Evolutionary conservation across 139 green algal genomes (phyloP).

Genomic region (Volvox africanus): DNA sequence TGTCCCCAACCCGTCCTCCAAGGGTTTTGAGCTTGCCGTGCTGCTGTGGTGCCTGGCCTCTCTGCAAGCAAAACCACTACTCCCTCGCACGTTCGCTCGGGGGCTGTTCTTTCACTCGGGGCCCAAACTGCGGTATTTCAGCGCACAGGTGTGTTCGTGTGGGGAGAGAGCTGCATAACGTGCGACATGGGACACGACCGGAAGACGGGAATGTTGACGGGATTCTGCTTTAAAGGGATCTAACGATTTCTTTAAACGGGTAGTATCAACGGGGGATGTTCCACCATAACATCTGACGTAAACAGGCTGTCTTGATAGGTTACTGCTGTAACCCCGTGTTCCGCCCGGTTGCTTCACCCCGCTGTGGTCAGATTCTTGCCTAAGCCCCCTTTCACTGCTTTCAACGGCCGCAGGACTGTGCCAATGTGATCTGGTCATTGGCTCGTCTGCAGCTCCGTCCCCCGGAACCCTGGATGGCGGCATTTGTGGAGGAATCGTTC

Average conservation of each 20-base stretch:
- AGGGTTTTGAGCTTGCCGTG: constrained; percentile 53
- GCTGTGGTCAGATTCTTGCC: background rate
- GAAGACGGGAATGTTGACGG: too few relatives aligned
- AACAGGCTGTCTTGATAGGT: background rate
- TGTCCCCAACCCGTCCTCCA: too few relatives aligned
- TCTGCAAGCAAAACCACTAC: constrained; percentile 26
- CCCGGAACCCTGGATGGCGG: constrained; percentile 52
- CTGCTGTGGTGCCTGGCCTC: constrained; percentile 54
- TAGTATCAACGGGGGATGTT: too few relatives aligned
- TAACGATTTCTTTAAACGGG: too few relatives aligned
- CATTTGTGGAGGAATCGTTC: constrained; percentile 50
- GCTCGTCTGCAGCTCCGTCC: constrained; percentile 45
- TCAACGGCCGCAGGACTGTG: constrained; percentile 41
- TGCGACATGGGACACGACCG: too few relatives aligned
- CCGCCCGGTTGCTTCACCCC: background rate
- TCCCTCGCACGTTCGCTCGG: background rate
- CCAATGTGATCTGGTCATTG: constrained; percentile 59
- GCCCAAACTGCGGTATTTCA: constrained; percentile 48
- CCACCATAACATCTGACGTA: too few relatives aligned
- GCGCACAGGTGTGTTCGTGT: constrained; percentile 30
- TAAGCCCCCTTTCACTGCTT: background rate
- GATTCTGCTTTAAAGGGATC: too few relatives aligned
- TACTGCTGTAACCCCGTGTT: too few relatives aligned
- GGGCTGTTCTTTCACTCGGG: constrained; percentile 40
- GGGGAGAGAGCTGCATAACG: too few relatives aligned